Conservation (phyloP, 148 eudicot species). For the Fallopia convolvulus region DNA sequence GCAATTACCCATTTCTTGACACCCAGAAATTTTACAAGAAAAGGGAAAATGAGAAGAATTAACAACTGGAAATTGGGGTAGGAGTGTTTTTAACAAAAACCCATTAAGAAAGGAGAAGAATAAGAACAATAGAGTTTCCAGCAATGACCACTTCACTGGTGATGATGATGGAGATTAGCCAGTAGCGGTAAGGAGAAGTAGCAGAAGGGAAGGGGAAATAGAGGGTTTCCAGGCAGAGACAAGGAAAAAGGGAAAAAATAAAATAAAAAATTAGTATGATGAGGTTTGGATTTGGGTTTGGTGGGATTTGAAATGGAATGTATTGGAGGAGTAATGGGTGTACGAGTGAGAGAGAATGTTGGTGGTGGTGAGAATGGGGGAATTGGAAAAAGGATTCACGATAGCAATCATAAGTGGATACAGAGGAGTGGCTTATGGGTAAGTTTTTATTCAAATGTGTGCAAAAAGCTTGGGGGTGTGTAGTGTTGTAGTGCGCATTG, state of each 20-base stretch:
- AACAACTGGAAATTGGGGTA: background rate
- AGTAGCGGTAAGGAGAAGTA: background rate
- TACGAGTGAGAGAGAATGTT: background rate
- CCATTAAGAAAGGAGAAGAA: background rate
- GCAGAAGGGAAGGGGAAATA: background rate
- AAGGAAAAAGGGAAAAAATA: background rate
- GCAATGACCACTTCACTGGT: background rate
- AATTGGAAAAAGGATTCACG: slow-evolving; percentile 11
- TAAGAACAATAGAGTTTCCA: background rate
- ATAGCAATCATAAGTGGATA: slow-evolving; percentile 10
- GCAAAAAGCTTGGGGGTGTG: background rate
- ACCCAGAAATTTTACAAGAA: background rate
- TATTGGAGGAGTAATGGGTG: background rate
- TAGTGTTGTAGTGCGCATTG: background rate
- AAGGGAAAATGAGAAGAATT: background rate
- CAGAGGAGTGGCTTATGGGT: background rate
- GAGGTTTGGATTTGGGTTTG: background rate
- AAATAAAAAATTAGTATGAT: background rate
- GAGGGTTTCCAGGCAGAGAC: background rate
- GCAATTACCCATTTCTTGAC: slow-evolving; percentile 57
- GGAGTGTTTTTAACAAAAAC: background rate
- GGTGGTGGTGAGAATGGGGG: background rate
- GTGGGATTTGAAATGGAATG: background rate
- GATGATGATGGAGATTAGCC: background rate
- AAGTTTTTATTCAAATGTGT: background rate